phyloP scores from a whole-genome alignment of 352 stramenopile species.

The Phytophthora litchii region DNA sequence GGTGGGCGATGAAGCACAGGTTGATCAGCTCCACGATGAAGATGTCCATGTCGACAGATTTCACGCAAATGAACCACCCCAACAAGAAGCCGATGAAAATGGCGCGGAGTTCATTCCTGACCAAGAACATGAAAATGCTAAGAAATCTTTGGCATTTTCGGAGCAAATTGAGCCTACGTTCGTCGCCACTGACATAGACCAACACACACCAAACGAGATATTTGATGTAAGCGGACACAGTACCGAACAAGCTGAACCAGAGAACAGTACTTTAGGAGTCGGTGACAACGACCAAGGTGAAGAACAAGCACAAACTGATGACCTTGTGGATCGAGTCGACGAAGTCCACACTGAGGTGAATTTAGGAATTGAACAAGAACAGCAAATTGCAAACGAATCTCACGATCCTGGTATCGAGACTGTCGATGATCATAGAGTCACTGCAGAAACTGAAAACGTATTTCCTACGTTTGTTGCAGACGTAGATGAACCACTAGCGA shows the following conservation, averaged over 20 bases:
- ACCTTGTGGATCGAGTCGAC: neutral
- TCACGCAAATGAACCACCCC: neutral
- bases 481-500: conserved; percentile 7
- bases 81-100: conserved; percentile 7
- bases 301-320: neutral
- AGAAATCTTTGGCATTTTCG: neutral
- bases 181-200: conserved; percentile 2
- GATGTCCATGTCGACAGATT: neutral
- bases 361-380: neutral
- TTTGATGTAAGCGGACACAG: neutral
- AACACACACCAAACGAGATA: neutral
- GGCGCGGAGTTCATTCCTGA: neutral
- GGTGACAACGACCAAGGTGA: conserved; percentile 4
- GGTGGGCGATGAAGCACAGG: neutral
- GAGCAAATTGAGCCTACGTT: conserved; percentile 5
- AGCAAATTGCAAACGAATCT: neutral
- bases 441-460: conserved; percentile 11
- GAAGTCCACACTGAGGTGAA: conserved; percentile 1
- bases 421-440: neutral
- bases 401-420: conserved; percentile 4
- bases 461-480: conserved; percentile 17
- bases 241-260: neutral
- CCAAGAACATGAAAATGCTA: neutral
- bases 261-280: neutral
- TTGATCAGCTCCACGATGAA: conserved; percentile 2